Conservation (phyloP, 106 monocot species). For the Dendrobium huoshanense region DNA sequence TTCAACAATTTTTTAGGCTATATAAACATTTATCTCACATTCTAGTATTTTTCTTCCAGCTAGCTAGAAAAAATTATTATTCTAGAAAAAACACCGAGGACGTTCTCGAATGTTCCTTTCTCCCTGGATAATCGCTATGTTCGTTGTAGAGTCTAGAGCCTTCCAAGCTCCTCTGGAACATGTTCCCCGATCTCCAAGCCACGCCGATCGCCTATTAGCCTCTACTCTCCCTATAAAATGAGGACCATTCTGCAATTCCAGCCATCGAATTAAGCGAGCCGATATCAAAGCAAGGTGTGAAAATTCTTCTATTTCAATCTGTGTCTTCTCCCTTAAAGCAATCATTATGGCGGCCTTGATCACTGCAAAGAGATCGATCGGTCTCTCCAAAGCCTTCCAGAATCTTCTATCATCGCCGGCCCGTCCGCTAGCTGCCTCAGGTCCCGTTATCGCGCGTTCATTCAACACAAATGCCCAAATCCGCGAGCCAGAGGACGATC, state of each 20-base stretch:
- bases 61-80: too few relatives aligned
- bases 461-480: conserved; percentile 32
- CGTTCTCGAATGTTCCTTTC: neutral
- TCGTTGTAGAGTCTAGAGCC: neutral
- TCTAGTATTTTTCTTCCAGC: too few relatives aligned
- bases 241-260: neutral
- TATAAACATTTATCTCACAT: too few relatives aligned
- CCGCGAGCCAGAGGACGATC: conserved; percentile 13
- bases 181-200: neutral
- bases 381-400: conserved; percentile 9
- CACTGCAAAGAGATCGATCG: conserved; percentile 2
- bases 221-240: neutral
- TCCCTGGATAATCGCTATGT: neutral
- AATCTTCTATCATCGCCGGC: conserved; percentile 3
- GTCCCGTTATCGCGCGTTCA: neutral
- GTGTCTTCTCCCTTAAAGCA: neutral
- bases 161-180: neutral
- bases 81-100: too few relatives aligned
- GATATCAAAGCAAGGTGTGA: neutral
- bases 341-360: conserved; percentile 20
- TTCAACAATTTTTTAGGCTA: too few relatives aligned
- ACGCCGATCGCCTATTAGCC: neutral
- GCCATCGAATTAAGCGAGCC: neutral
- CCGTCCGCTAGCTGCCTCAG: neutral
- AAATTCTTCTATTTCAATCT: neutral